Conservation (phyloP, 805 yeast genomes). For the Saccharomycopsis synnaedendra region DNA sequence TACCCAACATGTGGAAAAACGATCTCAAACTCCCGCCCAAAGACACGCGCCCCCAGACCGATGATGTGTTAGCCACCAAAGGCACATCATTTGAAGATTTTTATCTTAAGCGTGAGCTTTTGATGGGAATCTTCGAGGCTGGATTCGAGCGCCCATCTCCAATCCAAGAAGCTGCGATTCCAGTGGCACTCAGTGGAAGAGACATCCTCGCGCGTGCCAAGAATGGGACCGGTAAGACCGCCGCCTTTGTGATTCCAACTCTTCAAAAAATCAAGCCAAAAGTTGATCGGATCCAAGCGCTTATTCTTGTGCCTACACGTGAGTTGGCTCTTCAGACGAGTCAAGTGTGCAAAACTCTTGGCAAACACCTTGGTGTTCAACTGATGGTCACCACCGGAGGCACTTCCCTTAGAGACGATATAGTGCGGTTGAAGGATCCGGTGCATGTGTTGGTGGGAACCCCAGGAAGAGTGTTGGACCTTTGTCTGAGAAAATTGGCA, state of each 20-base stretch:
- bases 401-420: constrained; percentile 87
- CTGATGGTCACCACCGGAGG: constrained; percentile 99
- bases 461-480: constrained; percentile 93
- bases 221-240: constrained; percentile 98
- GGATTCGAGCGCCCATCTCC: constrained; percentile 98
- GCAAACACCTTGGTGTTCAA: constrained; percentile 83
- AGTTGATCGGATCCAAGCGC: constrained; percentile 74
- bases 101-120: constrained; percentile 78
- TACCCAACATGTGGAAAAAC: constrained; percentile 45
- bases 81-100: constrained; percentile 90
- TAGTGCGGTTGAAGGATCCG: constrained; percentile 81
- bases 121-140: constrained; percentile 98
- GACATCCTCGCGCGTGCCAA: constrained; percentile 96
- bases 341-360: constrained; percentile 91
- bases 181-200: constrained; percentile 89
- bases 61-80: constrained; percentile 85
- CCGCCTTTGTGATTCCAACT: constrained; percentile 91
- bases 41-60: constrained; percentile 94
- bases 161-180: constrained; percentile 94
- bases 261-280: constrained; percentile 83
- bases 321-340: constrained; percentile 96
- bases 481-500: constrained; percentile 80
- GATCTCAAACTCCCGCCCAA: constrained; percentile 64
- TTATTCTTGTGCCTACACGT: constrained; percentile 93
- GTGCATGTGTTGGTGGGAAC: constrained; percentile 95